phyloP scores from a whole-genome alignment of 73 alveolate species.

The Tetrahymena borealis region DNA sequence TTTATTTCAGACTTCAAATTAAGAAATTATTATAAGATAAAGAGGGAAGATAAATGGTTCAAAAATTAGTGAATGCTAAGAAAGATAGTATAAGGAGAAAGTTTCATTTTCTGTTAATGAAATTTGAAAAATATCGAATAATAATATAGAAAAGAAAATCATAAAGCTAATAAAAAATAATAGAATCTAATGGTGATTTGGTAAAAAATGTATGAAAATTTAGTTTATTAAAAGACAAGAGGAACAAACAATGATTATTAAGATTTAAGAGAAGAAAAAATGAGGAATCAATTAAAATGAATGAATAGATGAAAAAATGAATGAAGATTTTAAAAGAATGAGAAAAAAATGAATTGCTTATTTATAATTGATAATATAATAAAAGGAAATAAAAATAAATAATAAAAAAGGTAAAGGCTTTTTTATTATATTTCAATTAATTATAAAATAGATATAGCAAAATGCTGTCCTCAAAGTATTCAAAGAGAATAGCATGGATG shows the following conservation, averaged over 20 bases:
- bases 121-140: neutral
- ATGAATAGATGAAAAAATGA: neutral
- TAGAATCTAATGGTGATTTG: neutral
- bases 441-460: neutral
- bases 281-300: neutral
- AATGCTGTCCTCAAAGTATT: neutral
- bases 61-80: too few species aligned
- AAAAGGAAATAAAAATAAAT: neutral
- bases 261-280: neutral
- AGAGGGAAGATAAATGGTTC: too few species aligned
- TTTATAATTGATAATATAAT: neutral
- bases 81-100: neutral
- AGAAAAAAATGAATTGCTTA: too few species aligned
- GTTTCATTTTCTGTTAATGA: neutral
- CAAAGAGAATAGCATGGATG: conserved; percentile 3
- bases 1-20: neutral
- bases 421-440: neutral
- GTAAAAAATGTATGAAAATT: too few species aligned
- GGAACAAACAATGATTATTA: neutral
- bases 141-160: neutral
- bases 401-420: neutral
- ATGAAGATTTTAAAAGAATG: neutral
- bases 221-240: neutral
- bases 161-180: neutral
- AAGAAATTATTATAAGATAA: too few species aligned